Evolutionary conservation across 345 rosid genomes (phyloP).

Genomic region (Capsella bursapastoris): DNA sequence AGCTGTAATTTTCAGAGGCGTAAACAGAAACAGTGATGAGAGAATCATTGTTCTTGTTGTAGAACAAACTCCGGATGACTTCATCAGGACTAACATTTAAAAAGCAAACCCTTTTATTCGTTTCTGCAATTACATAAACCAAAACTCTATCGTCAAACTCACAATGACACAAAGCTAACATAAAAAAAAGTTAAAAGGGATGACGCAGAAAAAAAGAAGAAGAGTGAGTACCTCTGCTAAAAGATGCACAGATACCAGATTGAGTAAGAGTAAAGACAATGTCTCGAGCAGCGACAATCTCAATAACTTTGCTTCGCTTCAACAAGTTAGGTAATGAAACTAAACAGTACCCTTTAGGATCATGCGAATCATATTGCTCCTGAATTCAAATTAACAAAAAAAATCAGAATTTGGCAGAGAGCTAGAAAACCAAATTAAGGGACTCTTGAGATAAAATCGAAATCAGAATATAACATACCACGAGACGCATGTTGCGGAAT

Average conservation of each 20-base stretch:
- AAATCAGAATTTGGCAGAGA: not conserved
- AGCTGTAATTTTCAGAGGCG: constrained; percentile 84
- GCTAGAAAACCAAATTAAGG: not conserved
- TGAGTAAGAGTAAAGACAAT: constrained; percentile 89
- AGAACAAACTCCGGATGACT: constrained; percentile 81
- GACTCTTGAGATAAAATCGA: not conserved
- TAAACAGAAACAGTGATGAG: constrained; percentile 92
- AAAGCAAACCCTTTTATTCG: constrained; percentile 79
- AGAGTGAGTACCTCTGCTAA: constrained; percentile 67
- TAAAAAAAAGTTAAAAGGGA: not conserved
- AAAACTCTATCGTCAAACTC: constrained; percentile 48
- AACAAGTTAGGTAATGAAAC: constrained; percentile 72
- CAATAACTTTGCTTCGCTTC: constrained; percentile 82
- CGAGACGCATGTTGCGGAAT: constrained; percentile 86
- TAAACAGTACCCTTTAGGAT: constrained; percentile 72
- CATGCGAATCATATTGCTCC: constrained; percentile 93
- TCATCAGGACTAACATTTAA: constrained; percentile 84
- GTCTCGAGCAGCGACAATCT: constrained; percentile 87
- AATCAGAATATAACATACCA: constrained; percentile 27
- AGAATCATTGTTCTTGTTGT: constrained; percentile 89
- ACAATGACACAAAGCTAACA: not conserved
- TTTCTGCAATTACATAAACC: constrained; percentile 52
- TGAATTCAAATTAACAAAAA: constrained; percentile 28
- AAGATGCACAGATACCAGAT: constrained; percentile 89
- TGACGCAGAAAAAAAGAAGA: not conserved